Conservation (phyloP, 148 eudicot genomes). For the Camellia granthamiana region DNA sequence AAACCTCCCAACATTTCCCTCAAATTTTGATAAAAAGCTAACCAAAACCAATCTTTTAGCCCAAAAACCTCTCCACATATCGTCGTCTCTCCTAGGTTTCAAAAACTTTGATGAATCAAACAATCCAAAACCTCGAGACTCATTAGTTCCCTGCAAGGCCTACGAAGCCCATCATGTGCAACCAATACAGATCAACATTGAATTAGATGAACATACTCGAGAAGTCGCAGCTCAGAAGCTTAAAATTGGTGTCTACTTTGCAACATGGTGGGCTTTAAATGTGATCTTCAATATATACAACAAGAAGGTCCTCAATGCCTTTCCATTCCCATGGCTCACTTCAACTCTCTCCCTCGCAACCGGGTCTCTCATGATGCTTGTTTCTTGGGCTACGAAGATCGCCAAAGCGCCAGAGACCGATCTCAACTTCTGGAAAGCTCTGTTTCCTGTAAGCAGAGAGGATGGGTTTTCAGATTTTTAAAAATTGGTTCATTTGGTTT, state of each 20-base stretch:
- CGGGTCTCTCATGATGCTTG: slow-evolving; percentile 46
- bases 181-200: slow-evolving; percentile 27
- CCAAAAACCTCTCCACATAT: slow-evolving; percentile 20
- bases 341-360: slow-evolving; percentile 51
- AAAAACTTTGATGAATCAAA: slow-evolving; percentile 12
- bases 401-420: slow-evolving; percentile 48
- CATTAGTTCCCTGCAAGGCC: slow-evolving; percentile 25
- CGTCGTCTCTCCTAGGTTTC: slow-evolving; percentile 18
- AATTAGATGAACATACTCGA: slow-evolving; percentile 15
- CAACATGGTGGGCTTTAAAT: slow-evolving; percentile 50
- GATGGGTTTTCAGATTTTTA: neutral
- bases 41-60: neutral
- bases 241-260: slow-evolving; percentile 44
- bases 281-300: slow-evolving; percentile 47
- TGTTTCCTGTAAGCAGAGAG: slow-evolving; percentile 41
- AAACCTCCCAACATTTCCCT: slow-evolving; percentile 4
- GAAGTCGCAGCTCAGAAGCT: slow-evolving; percentile 33
- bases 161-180: slow-evolving; percentile 29
- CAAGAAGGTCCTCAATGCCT: slow-evolving; percentile 56
- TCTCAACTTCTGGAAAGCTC: slow-evolving; percentile 46
- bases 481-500: neutral
- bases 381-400: slow-evolving; percentile 45
- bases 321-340: slow-evolving; percentile 55
- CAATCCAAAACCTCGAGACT: slow-evolving; percentile 6
- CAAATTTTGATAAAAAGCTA: neutral